These are phyloP conservation scores for Flaveria bidentis DNA, from an alignment of 129 eudicot genomes.

Conservation along the genomic window DNA sequence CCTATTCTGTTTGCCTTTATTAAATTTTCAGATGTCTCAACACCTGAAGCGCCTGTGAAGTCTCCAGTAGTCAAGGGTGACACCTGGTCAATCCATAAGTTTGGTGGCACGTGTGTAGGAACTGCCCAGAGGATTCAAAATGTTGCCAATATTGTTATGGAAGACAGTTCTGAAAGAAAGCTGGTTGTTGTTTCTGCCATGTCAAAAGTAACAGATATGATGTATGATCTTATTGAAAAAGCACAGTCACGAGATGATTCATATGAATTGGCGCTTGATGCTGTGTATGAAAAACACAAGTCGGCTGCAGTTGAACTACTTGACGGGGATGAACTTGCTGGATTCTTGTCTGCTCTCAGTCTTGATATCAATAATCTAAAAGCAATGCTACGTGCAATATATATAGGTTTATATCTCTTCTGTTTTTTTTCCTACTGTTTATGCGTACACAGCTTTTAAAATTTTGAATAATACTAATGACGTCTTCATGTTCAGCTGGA, in stretches of 20 bases:
- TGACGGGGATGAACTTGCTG: slow-evolving; percentile 74
- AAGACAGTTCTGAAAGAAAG: slow-evolving; percentile 72
- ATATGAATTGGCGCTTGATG: slow-evolving; percentile 70
- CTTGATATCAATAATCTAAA: slow-evolving; percentile 75
- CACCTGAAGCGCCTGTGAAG: slow-evolving; percentile 47
- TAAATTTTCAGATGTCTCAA: slow-evolving; percentile 44
- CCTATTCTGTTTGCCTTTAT: background rate
- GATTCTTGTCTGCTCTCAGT: slow-evolving; percentile 58
- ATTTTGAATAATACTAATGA: slow-evolving; percentile 3
- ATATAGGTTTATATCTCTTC: slow-evolving; percentile 57
- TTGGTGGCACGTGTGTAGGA: slow-evolving; percentile 99
- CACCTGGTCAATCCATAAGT: slow-evolving; percentile 91
- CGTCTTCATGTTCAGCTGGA: slow-evolving; percentile 69
- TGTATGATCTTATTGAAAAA: slow-evolving; percentile 87
- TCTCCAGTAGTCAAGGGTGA: slow-evolving; percentile 68
- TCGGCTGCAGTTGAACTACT: slow-evolving; percentile 74
- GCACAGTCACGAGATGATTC: slow-evolving; percentile 85
- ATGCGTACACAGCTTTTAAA: background rate
- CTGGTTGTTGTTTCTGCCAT: slow-evolving; percentile 98
- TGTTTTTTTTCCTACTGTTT: slow-evolving; percentile 6
- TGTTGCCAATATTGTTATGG: slow-evolving; percentile 73
- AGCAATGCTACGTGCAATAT: slow-evolving; percentile 94
- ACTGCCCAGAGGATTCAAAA: slow-evolving; percentile 75
- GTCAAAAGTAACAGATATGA: slow-evolving; percentile 99
- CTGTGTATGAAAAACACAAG: slow-evolving; percentile 86